Conservation (phyloP, 129 eudicot genomes). For the Flaveria bidentis region DNA sequence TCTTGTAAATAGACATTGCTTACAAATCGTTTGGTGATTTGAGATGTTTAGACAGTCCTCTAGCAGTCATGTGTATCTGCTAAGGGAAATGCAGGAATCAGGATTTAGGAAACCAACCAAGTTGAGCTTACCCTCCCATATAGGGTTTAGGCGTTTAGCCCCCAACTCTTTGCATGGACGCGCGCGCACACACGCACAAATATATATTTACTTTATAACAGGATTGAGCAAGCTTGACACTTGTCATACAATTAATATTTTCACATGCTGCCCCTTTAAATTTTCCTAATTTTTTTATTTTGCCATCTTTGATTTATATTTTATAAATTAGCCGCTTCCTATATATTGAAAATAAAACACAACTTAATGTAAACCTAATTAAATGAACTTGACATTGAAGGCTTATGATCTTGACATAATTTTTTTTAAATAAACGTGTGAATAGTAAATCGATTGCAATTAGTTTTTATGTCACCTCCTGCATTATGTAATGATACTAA, state of each 20-base stretch:
- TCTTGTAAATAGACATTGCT: neutral
- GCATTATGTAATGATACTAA: neutral
- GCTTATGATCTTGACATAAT: neutral
- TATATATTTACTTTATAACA: neutral
- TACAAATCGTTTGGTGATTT: constrained; percentile 16
- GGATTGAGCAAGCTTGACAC: neutral
- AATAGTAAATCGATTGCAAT: neutral
- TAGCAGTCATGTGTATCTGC: neutral
- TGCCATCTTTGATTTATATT: neutral
- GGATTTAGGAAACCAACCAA: constrained; percentile 12
- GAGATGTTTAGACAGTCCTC: neutral
- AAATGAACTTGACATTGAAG: neutral
- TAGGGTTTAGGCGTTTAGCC: neutral
- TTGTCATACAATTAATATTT: neutral
- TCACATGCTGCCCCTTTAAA: neutral
- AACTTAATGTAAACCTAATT: neutral
- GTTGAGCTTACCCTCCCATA: neutral
- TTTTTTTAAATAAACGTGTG: neutral
- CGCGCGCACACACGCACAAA: neutral
- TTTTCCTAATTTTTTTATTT: neutral
- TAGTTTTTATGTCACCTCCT: neutral
- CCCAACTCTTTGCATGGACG: neutral
- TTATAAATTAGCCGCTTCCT: neutral
- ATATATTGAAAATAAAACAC: neutral
- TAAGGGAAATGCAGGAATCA: neutral